phyloP scores from a whole-genome alignment of 495 filamentous ascomycete species.

The Podospora bellae-mahoneyi region DNA sequence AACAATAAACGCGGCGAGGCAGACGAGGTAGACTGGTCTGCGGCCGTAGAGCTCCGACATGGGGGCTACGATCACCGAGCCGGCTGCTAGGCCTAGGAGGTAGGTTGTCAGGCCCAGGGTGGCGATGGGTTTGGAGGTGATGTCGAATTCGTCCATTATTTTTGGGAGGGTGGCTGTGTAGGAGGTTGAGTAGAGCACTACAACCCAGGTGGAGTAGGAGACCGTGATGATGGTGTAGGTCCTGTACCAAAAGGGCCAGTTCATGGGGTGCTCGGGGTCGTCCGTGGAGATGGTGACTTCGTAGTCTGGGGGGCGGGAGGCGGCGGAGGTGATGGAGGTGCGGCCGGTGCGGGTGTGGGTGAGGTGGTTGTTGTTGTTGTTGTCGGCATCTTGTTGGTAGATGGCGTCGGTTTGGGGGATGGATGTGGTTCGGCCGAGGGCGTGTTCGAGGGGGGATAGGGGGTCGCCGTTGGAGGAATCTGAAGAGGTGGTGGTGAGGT shows the following conservation, averaged over 20 bases:
- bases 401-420: not conserved
- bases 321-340: conserved; percentile 57
- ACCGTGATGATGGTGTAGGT: conserved; percentile 59
- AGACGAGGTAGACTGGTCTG: conserved; percentile 65
- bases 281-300: conserved; percentile 71
- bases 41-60: conserved; percentile 76
- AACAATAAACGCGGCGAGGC: conserved; percentile 59
- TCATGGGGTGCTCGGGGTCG: conserved; percentile 68
- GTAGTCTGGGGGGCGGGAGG: conserved; percentile 61
- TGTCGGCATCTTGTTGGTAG: not conserved
- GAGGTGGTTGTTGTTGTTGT: conserved; percentile 16
- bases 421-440: conserved; percentile 19
- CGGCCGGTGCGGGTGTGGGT: conserved; percentile 45
- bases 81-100: conserved; percentile 67
- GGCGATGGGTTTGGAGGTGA: conserved; percentile 52
- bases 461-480: conserved; percentile 33
- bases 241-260: conserved; percentile 67
- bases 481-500: conserved; percentile 19
- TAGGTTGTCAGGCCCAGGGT: conserved; percentile 81
- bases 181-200: conserved; percentile 82
- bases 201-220: conserved; percentile 68
- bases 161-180: conserved; percentile 69
- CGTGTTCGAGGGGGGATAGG: conserved; percentile 35
- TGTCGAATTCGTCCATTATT: conserved; percentile 63
- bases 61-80: conserved; percentile 69